A percentile compares a stretch with the other conserved stretches of the same genome.
These are phyloP conservation scores for Gomphus sp. DNA, from an alignment of 1,284 basidiomycete species.

Conservation along the genomic window DNA sequence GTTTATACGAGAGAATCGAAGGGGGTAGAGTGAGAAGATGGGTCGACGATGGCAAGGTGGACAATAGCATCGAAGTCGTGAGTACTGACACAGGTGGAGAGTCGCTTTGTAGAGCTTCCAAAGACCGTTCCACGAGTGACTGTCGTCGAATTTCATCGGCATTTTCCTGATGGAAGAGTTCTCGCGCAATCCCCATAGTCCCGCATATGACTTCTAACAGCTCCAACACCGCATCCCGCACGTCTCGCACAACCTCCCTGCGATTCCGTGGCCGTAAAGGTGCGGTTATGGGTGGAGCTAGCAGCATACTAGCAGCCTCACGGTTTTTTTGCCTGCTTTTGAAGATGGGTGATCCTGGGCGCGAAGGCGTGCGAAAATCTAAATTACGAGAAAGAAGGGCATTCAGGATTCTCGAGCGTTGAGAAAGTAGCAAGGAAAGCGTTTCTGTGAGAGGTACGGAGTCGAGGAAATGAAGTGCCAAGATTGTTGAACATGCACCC, in stretches of 20 bases:
- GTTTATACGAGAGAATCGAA: constrained; percentile 57
- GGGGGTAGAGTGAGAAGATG: constrained; percentile 59
- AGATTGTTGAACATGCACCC: constrained; percentile 65
- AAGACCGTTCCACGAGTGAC: constrained; percentile 46
- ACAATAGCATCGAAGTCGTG: constrained; percentile 52
- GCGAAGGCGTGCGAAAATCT: constrained; percentile 15
- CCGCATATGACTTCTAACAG: constrained; percentile 45
- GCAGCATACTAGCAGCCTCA: constrained; percentile 1
- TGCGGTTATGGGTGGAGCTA: neutral
- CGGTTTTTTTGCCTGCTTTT: constrained; percentile 17
- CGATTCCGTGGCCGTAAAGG: constrained; percentile 10
- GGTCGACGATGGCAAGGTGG: constrained; percentile 60
- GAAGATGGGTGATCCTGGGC: constrained; percentile 11
- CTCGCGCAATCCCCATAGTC: constrained; percentile 45
- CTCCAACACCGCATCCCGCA: constrained; percentile 40
- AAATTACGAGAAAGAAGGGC: constrained; percentile 31
- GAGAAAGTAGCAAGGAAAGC: constrained; percentile 57
- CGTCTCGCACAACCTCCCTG: constrained; percentile 32
- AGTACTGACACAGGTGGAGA: constrained; percentile 24
- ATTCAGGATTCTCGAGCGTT: constrained; percentile 61
- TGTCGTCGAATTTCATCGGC: constrained; percentile 15
- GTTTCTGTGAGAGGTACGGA: constrained; percentile 69
- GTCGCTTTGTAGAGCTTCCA: constrained; percentile 53
- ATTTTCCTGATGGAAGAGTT: constrained; percentile 36
- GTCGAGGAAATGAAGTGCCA: constrained; percentile 79